Percentiles rank a stretch among this genome's conserved stretches.
Conservation (phyloP, 2,329 filamentous ascomycete species). For the Pestalotiopsis sp. region DNA sequence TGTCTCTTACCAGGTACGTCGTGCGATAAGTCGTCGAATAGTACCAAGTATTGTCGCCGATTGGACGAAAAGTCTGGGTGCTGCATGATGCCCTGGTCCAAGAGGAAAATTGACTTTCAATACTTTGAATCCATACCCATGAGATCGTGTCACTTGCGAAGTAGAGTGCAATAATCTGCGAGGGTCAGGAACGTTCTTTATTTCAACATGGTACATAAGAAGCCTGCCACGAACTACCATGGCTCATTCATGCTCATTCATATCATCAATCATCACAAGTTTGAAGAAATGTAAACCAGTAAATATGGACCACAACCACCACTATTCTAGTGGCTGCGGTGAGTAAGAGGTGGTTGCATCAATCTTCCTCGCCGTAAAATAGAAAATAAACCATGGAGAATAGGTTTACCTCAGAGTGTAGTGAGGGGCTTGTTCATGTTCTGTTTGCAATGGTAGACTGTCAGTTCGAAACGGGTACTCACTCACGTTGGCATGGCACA, state of each 20-base stretch:
- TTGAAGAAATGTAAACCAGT: neutral
- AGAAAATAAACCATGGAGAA: slow-evolving; percentile 31
- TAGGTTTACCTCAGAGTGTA: slow-evolving; percentile 33
- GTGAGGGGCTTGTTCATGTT: neutral
- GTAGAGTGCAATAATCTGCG: too few relatives aligned
- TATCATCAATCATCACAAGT: neutral
- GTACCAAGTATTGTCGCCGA: too few relatives aligned
- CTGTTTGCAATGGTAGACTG: neutral
- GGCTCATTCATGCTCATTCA: neutral
- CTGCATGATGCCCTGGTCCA: too few relatives aligned
- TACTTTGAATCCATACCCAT: too few relatives aligned
- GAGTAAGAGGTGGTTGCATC: slow-evolving; percentile 12
- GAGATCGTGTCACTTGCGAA: too few relatives aligned
- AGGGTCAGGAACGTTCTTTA: neutral
- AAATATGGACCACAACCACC: neutral
- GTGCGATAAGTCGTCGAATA: too few relatives aligned
- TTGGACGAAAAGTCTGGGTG: too few relatives aligned
- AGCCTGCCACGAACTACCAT: neutral
- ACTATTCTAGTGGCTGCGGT: neutral
- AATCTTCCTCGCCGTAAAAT: slow-evolving; percentile 35
- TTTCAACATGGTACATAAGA: neutral
- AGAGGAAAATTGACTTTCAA: too few relatives aligned
- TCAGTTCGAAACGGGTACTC: neutral
- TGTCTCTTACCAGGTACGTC: too few relatives aligned
- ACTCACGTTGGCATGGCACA: neutral